These are phyloP conservation scores for Blastobotrys muscicola DNA, from an alignment of 805 yeast genomes.

Conservation along the genomic window DNA sequence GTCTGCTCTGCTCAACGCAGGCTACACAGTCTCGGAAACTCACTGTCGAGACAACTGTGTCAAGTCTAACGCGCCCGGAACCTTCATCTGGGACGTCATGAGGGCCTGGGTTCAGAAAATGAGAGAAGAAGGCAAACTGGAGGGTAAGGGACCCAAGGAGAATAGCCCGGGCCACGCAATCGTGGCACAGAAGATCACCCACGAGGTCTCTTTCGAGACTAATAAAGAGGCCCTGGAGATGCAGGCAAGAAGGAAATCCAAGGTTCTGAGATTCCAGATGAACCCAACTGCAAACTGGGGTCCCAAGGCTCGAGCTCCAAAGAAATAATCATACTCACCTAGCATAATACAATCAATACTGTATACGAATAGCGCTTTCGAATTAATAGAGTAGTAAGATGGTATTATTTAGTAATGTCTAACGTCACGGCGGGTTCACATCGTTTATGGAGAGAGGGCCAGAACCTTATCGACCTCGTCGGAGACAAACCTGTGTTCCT, in stretches of 20 bases:
- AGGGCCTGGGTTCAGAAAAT: slow-evolving; percentile 47
- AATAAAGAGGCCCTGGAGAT: slow-evolving; percentile 49
- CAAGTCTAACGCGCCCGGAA: slow-evolving; percentile 88
- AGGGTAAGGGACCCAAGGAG: slow-evolving; percentile 23
- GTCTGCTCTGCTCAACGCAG: slow-evolving; percentile 77
- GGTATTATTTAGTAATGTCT: too few relatives aligned
- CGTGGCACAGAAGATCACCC: slow-evolving; percentile 14
- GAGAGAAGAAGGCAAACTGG: neutral
- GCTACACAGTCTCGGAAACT: slow-evolving; percentile 73
- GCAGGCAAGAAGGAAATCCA: slow-evolving; percentile 56
- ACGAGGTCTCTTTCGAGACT: slow-evolving; percentile 43
- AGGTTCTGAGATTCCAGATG: slow-evolving; percentile 80
- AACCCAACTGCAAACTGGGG: slow-evolving; percentile 97
- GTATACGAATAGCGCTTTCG: too few relatives aligned
- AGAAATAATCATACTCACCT: neutral
- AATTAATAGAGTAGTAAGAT: too few relatives aligned
- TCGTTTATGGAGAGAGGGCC: too few relatives aligned
- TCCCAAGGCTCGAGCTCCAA: slow-evolving; percentile 58
- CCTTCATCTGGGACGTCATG: slow-evolving; percentile 61
- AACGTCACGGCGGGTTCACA: too few relatives aligned
- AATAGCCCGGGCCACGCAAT: slow-evolving; percentile 24
- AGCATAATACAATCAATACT: too few relatives aligned
- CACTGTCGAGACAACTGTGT: slow-evolving; percentile 82
- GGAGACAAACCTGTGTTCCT: too few relatives aligned
- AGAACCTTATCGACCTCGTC: too few relatives aligned